These are phyloP conservation scores for Yarrowia sp. DNA, from an alignment of 805 yeast genomes.

Conservation along the genomic window DNA sequence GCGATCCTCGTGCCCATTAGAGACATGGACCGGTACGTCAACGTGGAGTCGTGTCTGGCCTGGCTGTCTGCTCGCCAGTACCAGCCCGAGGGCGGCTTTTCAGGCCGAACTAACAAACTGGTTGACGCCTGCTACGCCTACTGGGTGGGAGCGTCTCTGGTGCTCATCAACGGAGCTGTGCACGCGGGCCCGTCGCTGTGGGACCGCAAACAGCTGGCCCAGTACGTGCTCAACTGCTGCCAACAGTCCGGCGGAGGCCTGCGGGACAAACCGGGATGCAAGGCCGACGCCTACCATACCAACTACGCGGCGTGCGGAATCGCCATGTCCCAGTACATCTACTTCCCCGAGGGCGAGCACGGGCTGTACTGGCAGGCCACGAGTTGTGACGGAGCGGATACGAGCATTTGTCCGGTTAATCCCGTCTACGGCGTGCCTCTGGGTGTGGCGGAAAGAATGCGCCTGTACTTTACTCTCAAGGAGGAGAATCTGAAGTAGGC, in stretches of 20 bases:
- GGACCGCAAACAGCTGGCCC: slow-evolving; percentile 62
- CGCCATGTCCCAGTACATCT: slow-evolving; percentile 61
- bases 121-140: slow-evolving; percentile 97
- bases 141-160: slow-evolving; percentile 87
- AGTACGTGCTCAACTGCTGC: slow-evolving; percentile 77
- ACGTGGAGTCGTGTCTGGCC: slow-evolving; percentile 56
- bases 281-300: slow-evolving; percentile 88
- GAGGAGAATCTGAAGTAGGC: slow-evolving; percentile 6
- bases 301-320: slow-evolving; percentile 84
- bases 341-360: slow-evolving; percentile 42
- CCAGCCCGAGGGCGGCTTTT: slow-evolving; percentile 80
- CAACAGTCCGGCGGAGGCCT: slow-evolving; percentile 79
- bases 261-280: slow-evolving; percentile 83
- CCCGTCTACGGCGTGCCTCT: slow-evolving; percentile 67
- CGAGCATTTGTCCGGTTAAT: slow-evolving; percentile 51
- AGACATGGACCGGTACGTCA: slow-evolving; percentile 50
- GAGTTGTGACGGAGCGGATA: slow-evolving; percentile 11
- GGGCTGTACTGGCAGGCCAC: slow-evolving; percentile 38
- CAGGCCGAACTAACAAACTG: slow-evolving; percentile 89
- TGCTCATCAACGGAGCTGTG: slow-evolving; percentile 64
- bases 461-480: slow-evolving; percentile 41
- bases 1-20: slow-evolving; percentile 55
- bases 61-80: slow-evolving; percentile 81
- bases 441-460: slow-evolving; percentile 52
- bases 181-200: slow-evolving; percentile 52